Base-by-base conservation (phyloP, 306 rosid genomes). In the Vigna unguiculata region DNA sequence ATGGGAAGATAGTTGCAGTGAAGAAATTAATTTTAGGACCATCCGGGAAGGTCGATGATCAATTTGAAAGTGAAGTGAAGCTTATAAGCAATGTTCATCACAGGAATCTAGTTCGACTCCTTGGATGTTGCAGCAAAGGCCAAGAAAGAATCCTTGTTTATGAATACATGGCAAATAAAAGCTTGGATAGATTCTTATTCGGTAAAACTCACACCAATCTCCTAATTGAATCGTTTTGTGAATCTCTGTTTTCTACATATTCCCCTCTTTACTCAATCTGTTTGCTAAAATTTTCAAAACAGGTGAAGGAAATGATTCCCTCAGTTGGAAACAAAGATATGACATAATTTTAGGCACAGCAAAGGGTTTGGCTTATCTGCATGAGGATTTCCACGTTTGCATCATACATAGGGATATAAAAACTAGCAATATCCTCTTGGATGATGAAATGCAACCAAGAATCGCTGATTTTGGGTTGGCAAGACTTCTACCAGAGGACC, bases 321-420 rank as follows among this genome's bases (percentile, higher is more conserved):
- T 91, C 12, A 86, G 64, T 6, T 91, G 96, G 96, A 83, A 80
- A 58, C 89, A 91, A 78, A 34, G 92, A 21, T 78, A 53, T 75
- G 87, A 86, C 59, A 81, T 89, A 68, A 89, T 87, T 46, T 34
- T 89, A 75, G 96, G 96, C 11, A 86, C 88, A 47, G 96, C 93
- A 24, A 81, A 78, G 48, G 96, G 96, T 7, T 54, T 91, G 17
- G 81, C 93, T 49, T 91, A 91, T 78, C 71, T 91, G 7, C 93
- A 91, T 17, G 93, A 91, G 72, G 97, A 91, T 75, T 91, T 87
- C 72, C 86, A 89, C 51, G 87, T 87, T 36, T 83, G 92, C 52
- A 89, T 91, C 83, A 89, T 91, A 59, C 97, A 91, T 53, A 86
- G 97, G 78, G 97, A 91, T 74, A 89, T 91, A 68, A 91, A 91